Percentiles rank a stretch among this genome's conserved stretches.
Evolutionary conservation across 2,329 filamentous ascomycete genomes (phyloP).

Genomic region (Aspergillus neotritici): DNA sequence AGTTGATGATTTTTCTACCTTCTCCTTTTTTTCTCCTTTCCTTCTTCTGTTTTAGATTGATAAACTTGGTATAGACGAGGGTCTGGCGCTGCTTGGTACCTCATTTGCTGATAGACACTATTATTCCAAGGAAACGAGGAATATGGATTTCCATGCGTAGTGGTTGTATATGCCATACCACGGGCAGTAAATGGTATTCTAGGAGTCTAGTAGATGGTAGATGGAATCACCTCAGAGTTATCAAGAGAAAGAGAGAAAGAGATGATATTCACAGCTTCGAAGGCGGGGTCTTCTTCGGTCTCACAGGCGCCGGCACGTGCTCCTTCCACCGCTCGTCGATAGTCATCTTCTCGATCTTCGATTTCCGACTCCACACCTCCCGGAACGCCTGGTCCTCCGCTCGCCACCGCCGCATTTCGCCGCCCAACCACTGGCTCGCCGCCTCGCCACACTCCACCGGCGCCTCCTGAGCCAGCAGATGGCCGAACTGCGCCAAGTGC

Average conservation of each 20-base stretch:
- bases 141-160: too few species aligned
- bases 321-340: conserved; percentile 51
- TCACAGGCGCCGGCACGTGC: conserved; percentile 28
- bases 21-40: not conserved
- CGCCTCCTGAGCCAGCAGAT: conserved; percentile 79
- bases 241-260: conserved; percentile 1
- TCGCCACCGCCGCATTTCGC: conserved; percentile 55
- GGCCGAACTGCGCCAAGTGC: conserved; percentile 61
- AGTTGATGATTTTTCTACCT: not conserved
- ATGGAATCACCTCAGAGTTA: too few species aligned
- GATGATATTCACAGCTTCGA: conserved; percentile 23
- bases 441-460: conserved; percentile 60
- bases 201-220: too few species aligned
- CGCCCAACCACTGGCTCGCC: conserved; percentile 52
- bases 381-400: conserved; percentile 53
- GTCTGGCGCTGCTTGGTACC: conserved; percentile 3
- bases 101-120: conserved; percentile 10
- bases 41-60: not conserved
- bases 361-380: conserved; percentile 48
- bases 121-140: too few species aligned
- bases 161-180: too few species aligned
- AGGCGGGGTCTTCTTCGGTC: conserved; percentile 17
- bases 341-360: conserved; percentile 51
- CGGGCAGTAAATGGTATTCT: too few species aligned
- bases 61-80: conserved; percentile 9